Evolutionary conservation across 1,284 basidiomycete species (phyloP).

Genomic region (Pascua guehoae): DNA sequence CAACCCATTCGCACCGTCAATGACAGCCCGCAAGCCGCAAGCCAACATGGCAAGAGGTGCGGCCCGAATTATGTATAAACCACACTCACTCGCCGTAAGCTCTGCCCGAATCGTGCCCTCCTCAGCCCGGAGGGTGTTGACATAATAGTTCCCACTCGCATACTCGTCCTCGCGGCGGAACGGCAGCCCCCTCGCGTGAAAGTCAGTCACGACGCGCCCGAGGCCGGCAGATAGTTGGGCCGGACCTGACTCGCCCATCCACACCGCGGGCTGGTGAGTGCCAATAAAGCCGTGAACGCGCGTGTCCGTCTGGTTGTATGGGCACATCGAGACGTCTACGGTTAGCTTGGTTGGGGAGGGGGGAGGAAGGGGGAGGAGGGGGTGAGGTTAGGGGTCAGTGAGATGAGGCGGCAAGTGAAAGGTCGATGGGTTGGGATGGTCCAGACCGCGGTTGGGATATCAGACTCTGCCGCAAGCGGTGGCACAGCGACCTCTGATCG

Average conservation of each 20-base stretch:
- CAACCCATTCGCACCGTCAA: too few relatives aligned
- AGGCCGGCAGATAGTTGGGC: conserved; percentile 63
- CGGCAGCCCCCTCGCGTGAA: conserved; percentile 61
- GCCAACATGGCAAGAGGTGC: too few relatives aligned
- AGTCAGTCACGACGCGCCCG: conserved; percentile 55
- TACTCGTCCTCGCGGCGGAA: conserved; percentile 62
- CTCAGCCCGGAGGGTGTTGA: conserved; percentile 58
- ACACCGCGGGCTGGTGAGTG: conserved; percentile 80
- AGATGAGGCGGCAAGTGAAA: too few relatives aligned
- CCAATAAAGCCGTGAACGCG: conserved; percentile 64
- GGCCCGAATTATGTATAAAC: too few relatives aligned
- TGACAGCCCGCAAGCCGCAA: too few relatives aligned
- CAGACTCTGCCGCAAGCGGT: too few relatives aligned
- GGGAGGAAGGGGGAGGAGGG: too few relatives aligned
- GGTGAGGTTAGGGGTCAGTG: too few relatives aligned
- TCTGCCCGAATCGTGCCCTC: conserved; percentile 60
- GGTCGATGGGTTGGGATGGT: too few relatives aligned
- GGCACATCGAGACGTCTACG: conserved; percentile 63
- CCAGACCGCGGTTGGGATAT: too few relatives aligned
- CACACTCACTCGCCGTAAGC: conserved; percentile 63
- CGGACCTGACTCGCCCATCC: conserved; percentile 78
- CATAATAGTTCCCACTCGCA: conserved; percentile 65
- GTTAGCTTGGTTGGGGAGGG: neutral
- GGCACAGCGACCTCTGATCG: too few relatives aligned
- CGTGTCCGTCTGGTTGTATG: conserved; percentile 67